Conservation (phyloP, 306 rosid species). For the Glycine soja region DNA sequence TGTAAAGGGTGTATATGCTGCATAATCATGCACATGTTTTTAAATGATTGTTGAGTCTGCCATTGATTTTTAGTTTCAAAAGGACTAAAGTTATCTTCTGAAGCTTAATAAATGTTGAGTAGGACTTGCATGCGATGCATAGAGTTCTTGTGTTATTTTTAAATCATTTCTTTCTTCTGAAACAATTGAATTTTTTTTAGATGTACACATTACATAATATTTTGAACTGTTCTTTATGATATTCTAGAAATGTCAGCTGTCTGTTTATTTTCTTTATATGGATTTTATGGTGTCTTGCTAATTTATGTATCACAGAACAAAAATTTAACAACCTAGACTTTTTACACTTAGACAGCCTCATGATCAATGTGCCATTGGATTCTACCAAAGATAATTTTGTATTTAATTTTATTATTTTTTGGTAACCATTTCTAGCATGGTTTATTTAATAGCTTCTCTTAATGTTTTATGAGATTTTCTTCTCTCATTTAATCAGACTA, state of each 20-base stretch:
- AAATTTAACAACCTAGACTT: not conserved
- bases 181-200: slow-evolving; percentile 21
- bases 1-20: slow-evolving; percentile 1
- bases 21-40: slow-evolving; percentile 23
- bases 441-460: slow-evolving; percentile 15
- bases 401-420: not conserved
- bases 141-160: slow-evolving; percentile 15
- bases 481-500: not conserved
- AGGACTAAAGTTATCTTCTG: not conserved
- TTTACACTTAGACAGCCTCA: not conserved
- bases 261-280: not conserved
- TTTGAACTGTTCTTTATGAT: not conserved
- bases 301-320: slow-evolving; percentile 12
- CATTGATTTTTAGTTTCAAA: slow-evolving; percentile 1
- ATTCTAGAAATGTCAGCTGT: slow-evolving; percentile 27
- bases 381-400: not conserved
- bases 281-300: not conserved
- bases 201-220: not conserved
- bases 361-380: slow-evolving; percentile 8
- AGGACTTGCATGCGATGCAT: not conserved
- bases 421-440: not conserved
- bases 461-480: not conserved
- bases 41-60: slow-evolving; percentile 1
- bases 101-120: slow-evolving; percentile 9
- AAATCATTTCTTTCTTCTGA: not conserved